phyloP scores from a whole-genome alignment of 495 filamentous ascomycete genomes.

The Tetracladium marchalianum region DNA sequence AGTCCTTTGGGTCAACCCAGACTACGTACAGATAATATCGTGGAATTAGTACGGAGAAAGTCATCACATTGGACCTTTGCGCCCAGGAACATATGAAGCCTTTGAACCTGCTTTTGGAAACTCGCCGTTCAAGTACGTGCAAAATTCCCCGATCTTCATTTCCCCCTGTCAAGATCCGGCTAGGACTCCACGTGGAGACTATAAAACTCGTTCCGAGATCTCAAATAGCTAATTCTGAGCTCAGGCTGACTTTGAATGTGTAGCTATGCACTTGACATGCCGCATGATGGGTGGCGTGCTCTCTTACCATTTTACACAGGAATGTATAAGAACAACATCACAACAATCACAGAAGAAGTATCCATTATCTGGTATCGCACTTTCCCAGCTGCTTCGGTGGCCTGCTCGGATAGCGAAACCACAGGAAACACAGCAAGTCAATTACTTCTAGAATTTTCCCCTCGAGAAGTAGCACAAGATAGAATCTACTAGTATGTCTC shows the following conservation, averaged over 20 bases:
- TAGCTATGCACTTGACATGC: slow-evolving; percentile 30
- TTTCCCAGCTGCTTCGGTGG: not conserved
- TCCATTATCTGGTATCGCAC: not conserved
- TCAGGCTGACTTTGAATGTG: too few relatives aligned
- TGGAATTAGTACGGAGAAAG: slow-evolving; percentile 60
- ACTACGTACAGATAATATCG: slow-evolving; percentile 44
- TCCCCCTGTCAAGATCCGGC: too few relatives aligned
- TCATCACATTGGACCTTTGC: slow-evolving; percentile 45
- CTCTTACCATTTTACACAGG: slow-evolving; percentile 45
- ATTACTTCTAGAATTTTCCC: not conserved
- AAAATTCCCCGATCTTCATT: too few relatives aligned
- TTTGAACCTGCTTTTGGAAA: slow-evolving; percentile 9
- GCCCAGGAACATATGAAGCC: slow-evolving; percentile 21
- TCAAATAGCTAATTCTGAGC: too few relatives aligned
- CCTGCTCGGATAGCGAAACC: not conserved
- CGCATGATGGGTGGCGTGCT: slow-evolving; percentile 43
- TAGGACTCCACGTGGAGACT: too few relatives aligned
- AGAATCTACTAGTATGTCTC: not conserved
- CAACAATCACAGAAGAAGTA: not conserved
- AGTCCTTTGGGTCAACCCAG: slow-evolving; percentile 37
- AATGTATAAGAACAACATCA: slow-evolving; percentile 28
- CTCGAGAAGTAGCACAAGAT: not conserved
- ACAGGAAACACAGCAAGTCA: slow-evolving; percentile 4
- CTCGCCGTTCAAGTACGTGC: not conserved
- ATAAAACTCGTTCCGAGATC: too few relatives aligned